Evolutionary conservation across 2,329 filamentous ascomycete genomes (phyloP), one percentile per base, ranked within the genome.

Genomic region (Epicoccum sorghinum): DNA sequence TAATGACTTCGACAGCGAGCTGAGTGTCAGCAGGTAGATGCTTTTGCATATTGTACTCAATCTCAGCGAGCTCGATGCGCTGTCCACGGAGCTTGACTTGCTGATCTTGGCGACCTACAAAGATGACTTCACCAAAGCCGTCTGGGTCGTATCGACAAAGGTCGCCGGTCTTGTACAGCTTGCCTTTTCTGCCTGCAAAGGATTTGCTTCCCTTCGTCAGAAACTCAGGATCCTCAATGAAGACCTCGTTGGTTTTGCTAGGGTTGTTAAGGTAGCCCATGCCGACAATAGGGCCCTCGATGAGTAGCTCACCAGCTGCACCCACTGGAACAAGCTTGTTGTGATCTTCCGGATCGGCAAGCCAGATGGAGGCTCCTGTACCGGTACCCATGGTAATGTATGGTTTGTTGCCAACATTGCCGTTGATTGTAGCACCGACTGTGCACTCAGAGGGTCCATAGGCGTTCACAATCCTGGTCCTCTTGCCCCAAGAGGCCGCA

Each of bases 171-270:
- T 69, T 71, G 55, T 68, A 74, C 14, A 70, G 58, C 9, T 65
- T 58, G 7, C 90, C 92, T 18, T 45, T 47, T 58, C 72, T 54
- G 47, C 76, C 66, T 78, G 82, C 47, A 80, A 80, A 66, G 80
- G 81, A 9, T 76, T 80, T 45, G 86, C 77, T 71, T 87, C 89
- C 46, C 88, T 49, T 87, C 77, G 61, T 59, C 84, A 87, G 24
- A 67, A 87, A 88, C 38, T 76, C 67, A 0, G 81, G 77, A 24
- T 87, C 86, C 1, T 86, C 73, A 12, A 76, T 72, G 52, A 74
- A 76, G 0, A 73, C 70, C 24, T 73, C 70, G 2, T 67, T 66
- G 3, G 73, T 75, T 47, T 75, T 75, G 4, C 62, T 59, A 2
- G 68, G 67, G 46, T 75, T 73, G 44, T 73, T 69, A 18, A 75